phyloP scores from a whole-genome alignment of 2,329 filamentous ascomycete species.

The Thielaviopsis euricoi region DNA sequence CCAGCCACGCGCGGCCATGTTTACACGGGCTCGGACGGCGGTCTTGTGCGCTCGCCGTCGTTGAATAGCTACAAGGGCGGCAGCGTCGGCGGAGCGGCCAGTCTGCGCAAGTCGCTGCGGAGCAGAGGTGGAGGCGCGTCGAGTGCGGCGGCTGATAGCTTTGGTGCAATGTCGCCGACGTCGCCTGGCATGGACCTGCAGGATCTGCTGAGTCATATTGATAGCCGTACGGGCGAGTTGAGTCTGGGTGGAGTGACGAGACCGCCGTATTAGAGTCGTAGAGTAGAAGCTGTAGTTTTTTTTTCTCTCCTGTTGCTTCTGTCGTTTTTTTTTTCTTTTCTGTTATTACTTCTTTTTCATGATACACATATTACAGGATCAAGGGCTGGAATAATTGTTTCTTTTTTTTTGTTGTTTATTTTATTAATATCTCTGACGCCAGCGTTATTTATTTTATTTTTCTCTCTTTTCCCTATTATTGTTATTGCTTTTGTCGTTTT shows the following conservation, averaged over 20 bases:
- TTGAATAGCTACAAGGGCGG: conserved; percentile 6
- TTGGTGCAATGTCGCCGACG: conserved; percentile 5
- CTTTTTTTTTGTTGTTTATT: conserved; percentile 1
- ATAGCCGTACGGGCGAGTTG: conserved; percentile 29
- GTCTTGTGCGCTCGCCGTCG: conserved; percentile 5
- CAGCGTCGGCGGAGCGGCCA: neutral
- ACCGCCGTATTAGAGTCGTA: conserved; percentile 30
- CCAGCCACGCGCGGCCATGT: conserved; percentile 14
- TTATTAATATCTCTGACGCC: conserved; percentile 2
- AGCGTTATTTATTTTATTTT: too few relatives aligned
- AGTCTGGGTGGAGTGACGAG: conserved; percentile 28
- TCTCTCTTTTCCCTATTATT: too few relatives aligned
- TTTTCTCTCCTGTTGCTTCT: neutral
- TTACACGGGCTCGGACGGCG: neutral
- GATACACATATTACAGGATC: neutral
- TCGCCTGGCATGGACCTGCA: conserved; percentile 26
- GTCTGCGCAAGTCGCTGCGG: conserved; percentile 1
- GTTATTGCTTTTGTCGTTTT: neutral
- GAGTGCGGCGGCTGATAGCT: conserved; percentile 5
- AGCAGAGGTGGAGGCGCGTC: conserved; percentile 2
- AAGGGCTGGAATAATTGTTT: neutral
- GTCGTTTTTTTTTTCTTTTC: neutral
- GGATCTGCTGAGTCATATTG: conserved; percentile 33
- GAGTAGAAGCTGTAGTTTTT: neutral
- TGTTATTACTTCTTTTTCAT: neutral